Evolutionary conservation across 495 filamentous ascomycete genomes (phyloP), one percentile per base, ranked within the genome.

Genomic region (Alectoria sarmentosa): DNA sequence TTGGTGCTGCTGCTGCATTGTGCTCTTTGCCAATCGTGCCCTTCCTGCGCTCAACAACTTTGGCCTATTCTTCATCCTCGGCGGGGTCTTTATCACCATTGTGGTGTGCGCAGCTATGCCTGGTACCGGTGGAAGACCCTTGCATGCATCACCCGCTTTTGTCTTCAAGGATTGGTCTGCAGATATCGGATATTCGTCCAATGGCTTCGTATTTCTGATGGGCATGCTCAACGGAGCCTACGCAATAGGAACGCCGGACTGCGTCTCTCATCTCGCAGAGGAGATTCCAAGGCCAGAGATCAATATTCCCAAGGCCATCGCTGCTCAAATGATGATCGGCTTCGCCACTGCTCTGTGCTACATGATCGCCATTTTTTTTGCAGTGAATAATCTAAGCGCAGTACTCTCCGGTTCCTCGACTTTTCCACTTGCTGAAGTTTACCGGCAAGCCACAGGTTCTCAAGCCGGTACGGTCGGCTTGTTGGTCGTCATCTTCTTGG

Each of bases 201-300:
- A 84, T 63, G 90, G 89, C 14, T 84, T 96, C 21, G 89, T 87
- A 19, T 96, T 96, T 67, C 74, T 92, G 14, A 75, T 86, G 9
- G 90, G 91, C 4, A 89, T 93, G 71, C 80, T 96, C 34, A 95
- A 96, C 71, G 91, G 90, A 32, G 89, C 91, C 14, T 96, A 88
- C 72, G 84, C 88, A 30, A 85, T 96, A 39, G 91, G 91, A 13
- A 91, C 90, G 0, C 90, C 90, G 5, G 89, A 90, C 72, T 79
- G 82, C 56, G 81, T 89, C 19, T 84, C 86, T 10, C 91, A 96
- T 74, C 80, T 96, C 64, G 87, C 90, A 3, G 91, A 96, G 73
- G 91, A 96, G 74, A 78, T 95, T 17, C 87, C 88, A 1, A 76
- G 85, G 65, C 79, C 76, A 1, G 77, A 76, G 63, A 70, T 68